Percentiles rank a stretch among this genome's conserved stretches.
Conservation (phyloP, 1,284 basidiomycete species). For the Sporisorium iseilematis-ciliati region DNA sequence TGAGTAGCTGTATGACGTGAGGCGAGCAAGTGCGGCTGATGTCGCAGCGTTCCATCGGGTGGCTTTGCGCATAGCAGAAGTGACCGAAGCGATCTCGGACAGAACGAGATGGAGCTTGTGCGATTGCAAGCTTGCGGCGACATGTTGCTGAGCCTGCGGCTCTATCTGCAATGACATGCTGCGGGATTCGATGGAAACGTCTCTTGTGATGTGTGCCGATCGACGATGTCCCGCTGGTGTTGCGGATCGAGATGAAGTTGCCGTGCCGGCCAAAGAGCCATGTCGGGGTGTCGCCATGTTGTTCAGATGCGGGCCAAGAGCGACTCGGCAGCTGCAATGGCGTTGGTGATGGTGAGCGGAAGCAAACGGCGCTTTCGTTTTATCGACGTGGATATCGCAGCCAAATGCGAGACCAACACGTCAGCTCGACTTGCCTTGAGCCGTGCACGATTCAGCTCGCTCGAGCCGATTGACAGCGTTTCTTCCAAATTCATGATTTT, state of each 20-base stretch:
- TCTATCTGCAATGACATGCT: conserved; percentile 11
- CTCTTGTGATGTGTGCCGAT: conserved; percentile 31
- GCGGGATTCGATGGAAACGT: background rate
- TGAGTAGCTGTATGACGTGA: conserved; percentile 55
- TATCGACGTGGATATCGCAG: background rate
- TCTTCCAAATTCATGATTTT: background rate
- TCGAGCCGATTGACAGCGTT: background rate
- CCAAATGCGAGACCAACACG: conserved; percentile 29
- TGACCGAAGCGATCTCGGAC: conserved; percentile 90
- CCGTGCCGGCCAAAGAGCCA: conserved; percentile 12
- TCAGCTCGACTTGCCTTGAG: conserved; percentile 14
- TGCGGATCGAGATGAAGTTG: conserved; percentile 22
- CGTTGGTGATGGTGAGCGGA: conserved; percentile 1
- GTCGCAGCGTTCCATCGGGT: conserved; percentile 56
- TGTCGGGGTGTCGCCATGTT: conserved; percentile 15
- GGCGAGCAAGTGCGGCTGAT: conserved; percentile 30
- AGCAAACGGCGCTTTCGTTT: background rate
- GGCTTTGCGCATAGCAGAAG: conserved; percentile 90
- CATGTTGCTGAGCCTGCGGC: background rate
- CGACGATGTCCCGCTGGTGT: conserved; percentile 39
- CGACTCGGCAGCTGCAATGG: background rate
- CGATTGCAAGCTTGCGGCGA: conserved; percentile 24
- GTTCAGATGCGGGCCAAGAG: background rate
- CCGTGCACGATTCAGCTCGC: background rate
- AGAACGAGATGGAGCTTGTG: conserved; percentile 78